Percentiles rank a stretch among this genome's conserved stretches.
phyloP scores from a whole-genome alignment of 2,329 filamentous ascomycete species.

The Colletotrichum endophyticum region DNA sequence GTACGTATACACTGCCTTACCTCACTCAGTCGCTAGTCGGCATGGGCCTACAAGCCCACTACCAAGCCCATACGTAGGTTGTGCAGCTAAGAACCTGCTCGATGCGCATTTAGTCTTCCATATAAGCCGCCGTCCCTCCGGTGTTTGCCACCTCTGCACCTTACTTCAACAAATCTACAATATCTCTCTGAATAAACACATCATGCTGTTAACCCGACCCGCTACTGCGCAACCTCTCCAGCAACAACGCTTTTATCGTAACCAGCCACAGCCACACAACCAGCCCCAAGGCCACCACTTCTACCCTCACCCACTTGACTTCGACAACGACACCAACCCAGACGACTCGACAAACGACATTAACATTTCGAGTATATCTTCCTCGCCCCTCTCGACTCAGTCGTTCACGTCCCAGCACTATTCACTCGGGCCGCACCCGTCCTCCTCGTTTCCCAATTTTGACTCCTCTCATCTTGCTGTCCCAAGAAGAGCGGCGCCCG shows the following conservation, averaged over 20 bases:
- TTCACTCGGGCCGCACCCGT: conserved; percentile 24
- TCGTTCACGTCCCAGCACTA: conserved; percentile 25
- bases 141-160: conserved; percentile 3
- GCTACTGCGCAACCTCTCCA: conserved; percentile 6
- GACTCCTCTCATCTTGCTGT: not conserved
- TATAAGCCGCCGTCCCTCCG: conserved; percentile 15
- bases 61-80: conserved; percentile 13
- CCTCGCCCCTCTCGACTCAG: conserved; percentile 16
- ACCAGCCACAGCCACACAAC: not conserved
- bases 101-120: conserved; percentile 1
- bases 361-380: not conserved
- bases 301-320: conserved; percentile 4
- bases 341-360: not conserved
- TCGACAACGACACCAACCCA: conserved; percentile 1
- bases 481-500: not conserved
- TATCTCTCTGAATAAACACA: not conserved
- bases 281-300: not conserved
- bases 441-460: conserved; percentile 6
- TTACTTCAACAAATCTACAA: not conserved
- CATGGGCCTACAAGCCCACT: not conserved
- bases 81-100: not conserved
- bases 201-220: conserved; percentile 17
- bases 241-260: not conserved
- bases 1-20: not conserved
- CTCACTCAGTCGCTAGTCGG: not conserved